Conservation (phyloP, 305 asterid genomes). For the Fraxinus ornus region DNA sequence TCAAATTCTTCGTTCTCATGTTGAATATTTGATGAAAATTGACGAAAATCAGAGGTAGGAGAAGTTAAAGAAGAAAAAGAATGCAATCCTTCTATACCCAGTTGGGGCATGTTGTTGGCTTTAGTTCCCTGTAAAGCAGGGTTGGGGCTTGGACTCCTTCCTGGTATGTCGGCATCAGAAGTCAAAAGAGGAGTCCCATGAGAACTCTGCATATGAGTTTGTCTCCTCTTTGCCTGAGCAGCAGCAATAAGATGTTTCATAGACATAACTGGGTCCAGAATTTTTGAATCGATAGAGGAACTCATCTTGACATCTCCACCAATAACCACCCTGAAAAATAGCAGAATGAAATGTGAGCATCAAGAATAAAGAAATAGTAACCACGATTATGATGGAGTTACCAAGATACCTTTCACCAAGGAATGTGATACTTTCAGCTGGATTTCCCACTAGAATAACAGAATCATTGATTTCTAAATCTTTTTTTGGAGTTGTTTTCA, state of each 20-base stretch:
- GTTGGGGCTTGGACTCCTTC: slow-evolving; percentile 45
- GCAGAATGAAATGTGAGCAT: slow-evolving; percentile 31
- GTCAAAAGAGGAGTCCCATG: slow-evolving; percentile 41
- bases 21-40: slow-evolving; percentile 43
- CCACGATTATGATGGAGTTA: not conserved
- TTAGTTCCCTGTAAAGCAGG: slow-evolving; percentile 45
- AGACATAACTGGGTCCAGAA: slow-evolving; percentile 49
- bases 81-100: slow-evolving; percentile 43
- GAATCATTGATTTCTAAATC: slow-evolving; percentile 39
- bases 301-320: slow-evolving; percentile 39
- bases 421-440: slow-evolving; percentile 36
- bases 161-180: slow-evolving; percentile 47
- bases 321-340: slow-evolving; percentile 52
- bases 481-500: slow-evolving; percentile 50
- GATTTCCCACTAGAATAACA: slow-evolving; percentile 38
- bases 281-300: slow-evolving; percentile 42
- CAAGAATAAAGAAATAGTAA: slow-evolving; percentile 19
- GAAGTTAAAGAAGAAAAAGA: slow-evolving; percentile 26
- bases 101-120: slow-evolving; percentile 43
- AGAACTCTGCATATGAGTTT: slow-evolving; percentile 55
- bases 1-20: slow-evolving; percentile 61
- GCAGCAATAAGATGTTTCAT: slow-evolving; percentile 87
- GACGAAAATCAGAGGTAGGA: slow-evolving; percentile 51
- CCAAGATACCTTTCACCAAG: slow-evolving; percentile 54
- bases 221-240: slow-evolving; percentile 80